Evolutionary conservation across 768 basidiomycete genomes (phyloP), one percentile per base, ranked within the genome.

Genomic region (Rhodotorula graminis): DNA sequence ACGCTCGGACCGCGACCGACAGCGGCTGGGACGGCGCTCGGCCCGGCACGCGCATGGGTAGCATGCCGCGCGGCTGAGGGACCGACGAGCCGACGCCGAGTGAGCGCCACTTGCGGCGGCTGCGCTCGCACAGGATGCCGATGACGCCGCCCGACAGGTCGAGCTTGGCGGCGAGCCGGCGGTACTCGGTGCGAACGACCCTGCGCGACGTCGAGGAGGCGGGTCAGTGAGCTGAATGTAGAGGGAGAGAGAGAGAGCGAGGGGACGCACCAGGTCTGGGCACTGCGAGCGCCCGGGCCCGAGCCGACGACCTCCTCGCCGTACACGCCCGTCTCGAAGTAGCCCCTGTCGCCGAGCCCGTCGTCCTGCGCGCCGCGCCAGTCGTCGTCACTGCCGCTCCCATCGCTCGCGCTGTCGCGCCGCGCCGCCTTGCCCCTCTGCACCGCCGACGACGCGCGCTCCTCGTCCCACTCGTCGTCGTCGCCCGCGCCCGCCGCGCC

Each of bases 291-390:
- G 15, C 53, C 61, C 3, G 50, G 63, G 2, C 58, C 65, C 19
- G 37, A 31, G 14, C 88, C 89, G 19, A 90, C 90, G 76, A 88
- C 87, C n/a, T 77, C 73, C 8, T 90, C 90, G 15, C 88, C 85
- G 42, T 89, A 90, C 61, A 82, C 87, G 21, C 89, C 90, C 78
- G 91, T 88, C 77, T 88, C 89, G 81, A 91, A 93, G 81, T 94
- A 94, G 70, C 88, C 85, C 78, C 91, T 88, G 77, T 93, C 93
- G 6, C 92, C 92, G 31, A 93, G 81, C 71, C 87, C 88, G 78
- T 94, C 92, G 78, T 93, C 92, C 2, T 65, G 37, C 44, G 47
- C 50, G n/a, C 33, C 76, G 87, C 89, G 37, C 84, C 89, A 68
- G 87, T 87, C 60, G 79, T 82, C 58, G 11, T 44, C 69, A 23